Percentiles rank a stretch among this genome's conserved stretches.
Evolutionary conservation across 768 basidiomycete species (phyloP).

Genomic region (Tulasnella calospora): DNA sequence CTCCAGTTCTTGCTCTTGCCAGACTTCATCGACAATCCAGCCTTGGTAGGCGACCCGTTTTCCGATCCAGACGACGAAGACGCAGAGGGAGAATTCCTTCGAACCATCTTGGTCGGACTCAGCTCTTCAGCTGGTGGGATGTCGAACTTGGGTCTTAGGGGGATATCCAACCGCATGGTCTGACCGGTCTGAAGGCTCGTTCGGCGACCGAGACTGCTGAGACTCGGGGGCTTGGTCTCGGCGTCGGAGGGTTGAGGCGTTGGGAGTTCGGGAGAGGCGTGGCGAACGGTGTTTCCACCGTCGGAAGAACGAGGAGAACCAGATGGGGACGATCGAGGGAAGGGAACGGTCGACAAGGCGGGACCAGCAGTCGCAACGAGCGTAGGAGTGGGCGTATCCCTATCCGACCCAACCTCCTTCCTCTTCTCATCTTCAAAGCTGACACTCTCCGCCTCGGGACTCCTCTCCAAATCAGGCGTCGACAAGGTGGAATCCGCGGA

Average conservation of each 20-base stretch:
- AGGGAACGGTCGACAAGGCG: neutral
- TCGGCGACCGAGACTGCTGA: constrained; percentile 15
- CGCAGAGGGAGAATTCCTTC: neutral
- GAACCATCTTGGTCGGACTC: neutral
- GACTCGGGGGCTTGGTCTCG: neutral
- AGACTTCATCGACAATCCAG: neutral
- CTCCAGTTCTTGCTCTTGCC: neutral
- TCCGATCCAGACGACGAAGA: constrained; percentile 12
- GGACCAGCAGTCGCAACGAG: neutral
- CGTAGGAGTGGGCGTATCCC: constrained; percentile 5
- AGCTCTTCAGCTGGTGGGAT: neutral
- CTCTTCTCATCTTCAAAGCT: constrained; percentile 10
- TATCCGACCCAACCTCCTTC: neutral
- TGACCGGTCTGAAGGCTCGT: constrained; percentile 2
- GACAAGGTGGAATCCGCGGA: constrained; percentile 9
- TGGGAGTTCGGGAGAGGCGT: neutral
- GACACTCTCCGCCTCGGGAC: constrained; percentile 10
- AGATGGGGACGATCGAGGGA: neutral
- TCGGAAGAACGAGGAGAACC: neutral
- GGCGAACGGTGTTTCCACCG: constrained; percentile 3
- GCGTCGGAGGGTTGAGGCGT: neutral
- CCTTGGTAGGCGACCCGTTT: neutral
- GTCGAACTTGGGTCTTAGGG: constrained; percentile 3
- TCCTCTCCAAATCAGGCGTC: constrained; percentile 22
- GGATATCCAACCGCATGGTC: constrained; percentile 19